Evolutionary conservation across 2,329 filamentous ascomycete genomes (phyloP).

Genomic region (Plectosphaerella cucumerina): DNA sequence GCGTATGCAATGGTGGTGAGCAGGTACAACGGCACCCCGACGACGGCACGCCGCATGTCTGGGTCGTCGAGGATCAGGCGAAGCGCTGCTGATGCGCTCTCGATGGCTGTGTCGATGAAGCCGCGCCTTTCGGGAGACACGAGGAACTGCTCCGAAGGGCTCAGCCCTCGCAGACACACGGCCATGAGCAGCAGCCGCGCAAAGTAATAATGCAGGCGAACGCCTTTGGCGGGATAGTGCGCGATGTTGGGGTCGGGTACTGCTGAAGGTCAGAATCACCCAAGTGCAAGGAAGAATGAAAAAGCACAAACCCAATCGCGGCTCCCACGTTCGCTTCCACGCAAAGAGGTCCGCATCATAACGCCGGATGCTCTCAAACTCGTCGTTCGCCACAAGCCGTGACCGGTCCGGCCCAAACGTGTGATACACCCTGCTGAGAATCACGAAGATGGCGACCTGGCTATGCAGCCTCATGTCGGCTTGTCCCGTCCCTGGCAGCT

Average conservation of each 20-base stretch:
- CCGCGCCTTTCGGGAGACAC: conserved; percentile 40
- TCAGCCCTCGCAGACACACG: conserved; percentile 35
- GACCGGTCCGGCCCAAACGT: conserved; percentile 53
- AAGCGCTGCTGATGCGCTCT: conserved; percentile 24
- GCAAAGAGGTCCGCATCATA: conserved; percentile 25
- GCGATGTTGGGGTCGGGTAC: conserved; percentile 40
- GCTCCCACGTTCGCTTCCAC: conserved; percentile 32
- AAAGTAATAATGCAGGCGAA: conserved; percentile 45
- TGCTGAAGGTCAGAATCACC: conserved; percentile 17
- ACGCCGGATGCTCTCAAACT: conserved; percentile 25
- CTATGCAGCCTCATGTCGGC: conserved; percentile 53
- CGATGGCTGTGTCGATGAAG: conserved; percentile 36
- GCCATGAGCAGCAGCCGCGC: conserved; percentile 45
- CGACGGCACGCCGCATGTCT: conserved; percentile 23
- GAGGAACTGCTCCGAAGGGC: conserved; percentile 27
- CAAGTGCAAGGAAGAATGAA: background rate
- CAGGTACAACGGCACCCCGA: conserved; percentile 26
- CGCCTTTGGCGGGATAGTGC: conserved; percentile 44
- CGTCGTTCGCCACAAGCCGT: conserved; percentile 24
- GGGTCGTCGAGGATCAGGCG: conserved; percentile 22
- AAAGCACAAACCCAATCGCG: conserved; percentile 21
- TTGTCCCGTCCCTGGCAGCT: conserved; percentile 43
- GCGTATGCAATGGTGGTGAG: conserved; percentile 27
- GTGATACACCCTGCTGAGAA: conserved; percentile 53
- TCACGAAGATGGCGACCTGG: conserved; percentile 57